Percentiles rank a stretch among this genome's conserved stretches.
These are phyloP conservation scores for Ascochyta fabae DNA, from an alignment of 2,329 filamentous ascomycete species.

Conservation along the genomic window DNA sequence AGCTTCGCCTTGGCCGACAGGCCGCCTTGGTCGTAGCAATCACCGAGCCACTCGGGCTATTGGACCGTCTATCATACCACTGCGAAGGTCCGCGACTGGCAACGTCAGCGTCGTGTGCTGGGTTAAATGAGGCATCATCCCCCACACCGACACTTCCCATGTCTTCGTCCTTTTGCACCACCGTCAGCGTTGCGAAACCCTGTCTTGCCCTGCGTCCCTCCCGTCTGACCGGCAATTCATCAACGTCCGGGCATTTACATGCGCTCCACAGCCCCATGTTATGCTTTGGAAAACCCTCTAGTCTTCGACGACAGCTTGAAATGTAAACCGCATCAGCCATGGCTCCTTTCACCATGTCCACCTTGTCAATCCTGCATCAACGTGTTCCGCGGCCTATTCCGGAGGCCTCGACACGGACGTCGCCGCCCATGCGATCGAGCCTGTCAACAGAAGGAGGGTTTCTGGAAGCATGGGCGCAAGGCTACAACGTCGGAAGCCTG, in stretches of 20 bases:
- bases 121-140: slow-evolving; percentile 7
- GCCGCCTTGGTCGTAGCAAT: slow-evolving; percentile 17
- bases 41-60: slow-evolving; percentile 4
- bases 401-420: slow-evolving; percentile 31
- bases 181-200: slow-evolving; percentile 9
- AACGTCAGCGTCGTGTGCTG: slow-evolving; percentile 5
- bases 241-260: not conserved
- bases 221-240: not conserved
- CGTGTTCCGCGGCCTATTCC: slow-evolving; percentile 27
- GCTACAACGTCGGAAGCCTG: slow-evolving; percentile 46
- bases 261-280: not conserved
- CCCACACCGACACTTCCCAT: slow-evolving; percentile 4
- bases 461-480: slow-evolving; percentile 46
- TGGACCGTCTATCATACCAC: slow-evolving; percentile 5
- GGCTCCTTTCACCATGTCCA: slow-evolving; percentile 29
- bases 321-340: slow-evolving; percentile 23
- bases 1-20: slow-evolving; percentile 25
- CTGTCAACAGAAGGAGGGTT: slow-evolving; percentile 38
- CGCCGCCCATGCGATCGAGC: slow-evolving; percentile 36
- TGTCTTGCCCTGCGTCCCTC: not conserved
- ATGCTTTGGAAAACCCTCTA: not conserved
- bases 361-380: slow-evolving; percentile 21
- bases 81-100: not conserved
- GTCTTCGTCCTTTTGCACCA: slow-evolving; percentile 6
- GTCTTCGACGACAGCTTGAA: not conserved